These are phyloP conservation scores for Neohortaea acidophila DNA, from an alignment of 495 filamentous ascomycete genomes.

Conservation along the genomic window DNA sequence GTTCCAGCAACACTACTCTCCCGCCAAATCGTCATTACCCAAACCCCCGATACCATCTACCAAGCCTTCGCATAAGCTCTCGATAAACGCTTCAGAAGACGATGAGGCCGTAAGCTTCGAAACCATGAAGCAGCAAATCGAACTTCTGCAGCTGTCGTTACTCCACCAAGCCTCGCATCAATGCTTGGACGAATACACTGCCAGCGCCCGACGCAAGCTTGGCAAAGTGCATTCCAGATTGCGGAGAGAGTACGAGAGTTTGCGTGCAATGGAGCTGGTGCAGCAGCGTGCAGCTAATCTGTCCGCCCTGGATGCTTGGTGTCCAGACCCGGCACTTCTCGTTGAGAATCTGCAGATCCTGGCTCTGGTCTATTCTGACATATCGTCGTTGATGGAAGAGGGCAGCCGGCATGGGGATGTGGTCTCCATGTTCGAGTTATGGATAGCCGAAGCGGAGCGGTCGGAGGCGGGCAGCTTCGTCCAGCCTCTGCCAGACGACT, in stretches of 20 bases:
- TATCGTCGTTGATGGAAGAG: constrained; percentile 4
- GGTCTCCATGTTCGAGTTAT: constrained; percentile 12
- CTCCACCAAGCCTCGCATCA: constrained; percentile 12
- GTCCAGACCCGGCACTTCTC: constrained; percentile 9
- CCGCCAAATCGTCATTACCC: constrained; percentile 14
- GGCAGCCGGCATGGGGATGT: constrained; percentile 8
- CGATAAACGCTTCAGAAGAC: not conserved
- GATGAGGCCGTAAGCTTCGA: constrained; percentile 7
- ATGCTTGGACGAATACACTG: constrained; percentile 4
- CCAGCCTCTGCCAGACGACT: constrained; percentile 10
- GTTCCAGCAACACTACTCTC: constrained; percentile 18
- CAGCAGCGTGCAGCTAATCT: constrained; percentile 7
- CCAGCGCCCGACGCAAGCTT: constrained; percentile 14
- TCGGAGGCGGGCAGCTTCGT: not conserved
- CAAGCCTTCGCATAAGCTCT: not conserved
- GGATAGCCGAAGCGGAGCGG: constrained; percentile 7
- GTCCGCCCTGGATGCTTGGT: constrained; percentile 7
- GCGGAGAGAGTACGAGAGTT: constrained; percentile 8
- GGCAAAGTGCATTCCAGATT: constrained; percentile 9
- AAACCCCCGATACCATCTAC: constrained; percentile 14
- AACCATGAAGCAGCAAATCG: constrained; percentile 10
- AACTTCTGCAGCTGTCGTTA: constrained; percentile 14
- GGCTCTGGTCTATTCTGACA: constrained; percentile 9
- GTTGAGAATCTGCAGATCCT: constrained; percentile 12
- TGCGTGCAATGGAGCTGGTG: constrained; percentile 3